These are phyloP conservation scores for Chaetomium globosum DNA, from an alignment of 2,329 filamentous ascomycete genomes.

Conservation along the genomic window DNA sequence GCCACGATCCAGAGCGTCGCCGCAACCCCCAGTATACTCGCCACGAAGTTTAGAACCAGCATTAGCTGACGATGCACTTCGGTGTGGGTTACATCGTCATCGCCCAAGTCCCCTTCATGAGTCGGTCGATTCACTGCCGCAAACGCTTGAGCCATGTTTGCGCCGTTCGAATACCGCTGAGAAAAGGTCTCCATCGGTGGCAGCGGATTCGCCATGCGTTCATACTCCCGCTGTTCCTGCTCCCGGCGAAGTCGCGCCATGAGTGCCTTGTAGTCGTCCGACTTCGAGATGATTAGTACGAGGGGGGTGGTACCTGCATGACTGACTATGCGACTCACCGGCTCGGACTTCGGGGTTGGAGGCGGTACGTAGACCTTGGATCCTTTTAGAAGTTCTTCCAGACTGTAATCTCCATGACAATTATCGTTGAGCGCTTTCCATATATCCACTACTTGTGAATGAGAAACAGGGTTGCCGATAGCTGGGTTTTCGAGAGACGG, in stretches of 20 bases:
- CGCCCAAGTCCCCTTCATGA: conserved; percentile 50
- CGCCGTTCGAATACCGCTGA: conserved; percentile 56
- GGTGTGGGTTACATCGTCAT: conserved; percentile 66
- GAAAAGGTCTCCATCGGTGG: conserved; percentile 60
- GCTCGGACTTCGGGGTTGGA: conserved; percentile 75
- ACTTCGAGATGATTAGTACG: conserved; percentile 51
- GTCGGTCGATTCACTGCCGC: conserved; percentile 56
- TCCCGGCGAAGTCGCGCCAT: conserved; percentile 84
- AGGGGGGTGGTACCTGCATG: neutral
- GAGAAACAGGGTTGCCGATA: conserved; percentile 70
- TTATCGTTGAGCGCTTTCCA: conserved; percentile 54
- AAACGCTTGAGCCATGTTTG: conserved; percentile 55
- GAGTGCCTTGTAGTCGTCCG: conserved; percentile 78
- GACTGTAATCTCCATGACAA: conserved; percentile 47
- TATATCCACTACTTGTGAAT: conserved; percentile 67
- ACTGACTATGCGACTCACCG: conserved; percentile 52
- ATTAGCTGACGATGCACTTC: conserved; percentile 81
- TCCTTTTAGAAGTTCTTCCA: conserved; percentile 73
- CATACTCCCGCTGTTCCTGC: conserved; percentile 80
- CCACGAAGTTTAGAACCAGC: conserved; percentile 84
- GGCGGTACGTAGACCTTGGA: conserved; percentile 75
- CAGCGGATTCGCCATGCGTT: conserved; percentile 71
- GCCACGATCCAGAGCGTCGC: conserved; percentile 78
- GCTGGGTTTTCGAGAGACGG: conserved; percentile 54
- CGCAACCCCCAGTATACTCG: conserved; percentile 80